phyloP scores from a whole-genome alignment of 257 asterid genomes.

The Scutellaria minor region DNA sequence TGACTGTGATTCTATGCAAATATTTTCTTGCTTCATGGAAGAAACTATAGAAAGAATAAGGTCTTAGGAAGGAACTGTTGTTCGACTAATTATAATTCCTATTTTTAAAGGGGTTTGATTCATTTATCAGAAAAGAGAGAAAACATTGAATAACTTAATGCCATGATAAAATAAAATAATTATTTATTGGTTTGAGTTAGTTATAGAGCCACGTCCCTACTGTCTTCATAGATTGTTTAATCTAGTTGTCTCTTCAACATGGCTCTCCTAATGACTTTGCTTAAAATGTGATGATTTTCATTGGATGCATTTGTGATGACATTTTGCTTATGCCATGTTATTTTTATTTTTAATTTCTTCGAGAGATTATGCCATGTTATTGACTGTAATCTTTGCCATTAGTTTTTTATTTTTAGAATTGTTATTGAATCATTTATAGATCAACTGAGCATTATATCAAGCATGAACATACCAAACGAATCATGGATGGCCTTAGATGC shows the following conservation, averaged over 20 bases:
- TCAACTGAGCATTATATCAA: slow-evolving; percentile 55
- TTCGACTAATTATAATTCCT: not conserved
- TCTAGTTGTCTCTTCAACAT: not conserved
- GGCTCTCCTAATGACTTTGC: slow-evolving; percentile 12
- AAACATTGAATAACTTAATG: not conserved
- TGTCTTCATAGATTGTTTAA: slow-evolving; percentile 3
- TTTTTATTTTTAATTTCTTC: not conserved
- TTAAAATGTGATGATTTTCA: slow-evolving; percentile 18
- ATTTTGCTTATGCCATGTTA: not conserved
- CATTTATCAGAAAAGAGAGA: slow-evolving; percentile 11
- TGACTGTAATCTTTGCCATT: slow-evolving; percentile 22
- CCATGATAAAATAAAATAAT: not conserved
- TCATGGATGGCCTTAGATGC: slow-evolving; percentile 83
- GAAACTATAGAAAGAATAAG: not conserved
- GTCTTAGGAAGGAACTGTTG: not conserved
- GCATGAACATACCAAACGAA: slow-evolving; percentile 56
- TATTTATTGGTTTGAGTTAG: slow-evolving; percentile 2
- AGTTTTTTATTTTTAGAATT: slow-evolving; percentile 18
- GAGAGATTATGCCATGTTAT: slow-evolving; percentile 1
- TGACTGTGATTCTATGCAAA: not conserved
- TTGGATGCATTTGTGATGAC: slow-evolving; percentile 13
- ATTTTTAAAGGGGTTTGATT: not conserved
- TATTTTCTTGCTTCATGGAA: slow-evolving; percentile 11
- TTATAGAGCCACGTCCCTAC: slow-evolving; percentile 1
- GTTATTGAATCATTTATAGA: slow-evolving; percentile 47